Evolutionary conservation across 129 eudicot species (phyloP), one percentile per base, ranked within the genome.

Genomic region (Glebionis coronaria): DNA sequence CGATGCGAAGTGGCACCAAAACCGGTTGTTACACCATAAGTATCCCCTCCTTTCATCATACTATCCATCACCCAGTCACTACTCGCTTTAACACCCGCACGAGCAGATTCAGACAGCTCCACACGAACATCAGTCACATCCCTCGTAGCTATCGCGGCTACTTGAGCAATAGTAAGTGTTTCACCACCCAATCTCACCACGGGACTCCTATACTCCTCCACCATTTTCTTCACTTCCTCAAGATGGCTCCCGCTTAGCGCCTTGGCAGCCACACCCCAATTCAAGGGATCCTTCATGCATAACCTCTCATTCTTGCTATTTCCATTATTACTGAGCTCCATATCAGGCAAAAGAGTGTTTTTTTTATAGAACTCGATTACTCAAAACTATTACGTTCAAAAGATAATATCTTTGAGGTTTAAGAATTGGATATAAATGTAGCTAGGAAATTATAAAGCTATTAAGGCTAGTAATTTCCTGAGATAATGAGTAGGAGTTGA

Each of bases 31-130:
- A 87, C 85, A 4, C 95, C 95, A 62, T 87, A 84, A 4, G 88
- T 87, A 78, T 87, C 95, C 1, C 85, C 82, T 3, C 95, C 95
- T 25, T 68, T 81, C 35, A 53, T 79, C 90, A 84, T 79, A 56
- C 90, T 84, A 3, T 87, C 85, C 88, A 82, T 82, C 58, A 87
- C 95, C 95, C 95, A 87, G 28, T 84, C 90, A 53, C 90, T 87
- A 53, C 95, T 87, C 0, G 95, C 90, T 28, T 73, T 84, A 9
- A 87, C 95, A 4, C 90, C 82, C 1, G 67, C 84, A 55, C 88
- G 62, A 35, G 90, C 72, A 0, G 78, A 66, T 76, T 84, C 95
- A 51, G 82, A 76, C 12, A 87, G 68, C 81, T 87, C 85, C 57
- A 87, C 85, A 77, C 40, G 29, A 12, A 73, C 77, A 5, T 38